A percentile compares a stretch with the other conserved stretches of the same genome.
Evolutionary conservation across 768 basidiomycete genomes (phyloP).

Genomic region (Naganishia randhawae): DNA sequence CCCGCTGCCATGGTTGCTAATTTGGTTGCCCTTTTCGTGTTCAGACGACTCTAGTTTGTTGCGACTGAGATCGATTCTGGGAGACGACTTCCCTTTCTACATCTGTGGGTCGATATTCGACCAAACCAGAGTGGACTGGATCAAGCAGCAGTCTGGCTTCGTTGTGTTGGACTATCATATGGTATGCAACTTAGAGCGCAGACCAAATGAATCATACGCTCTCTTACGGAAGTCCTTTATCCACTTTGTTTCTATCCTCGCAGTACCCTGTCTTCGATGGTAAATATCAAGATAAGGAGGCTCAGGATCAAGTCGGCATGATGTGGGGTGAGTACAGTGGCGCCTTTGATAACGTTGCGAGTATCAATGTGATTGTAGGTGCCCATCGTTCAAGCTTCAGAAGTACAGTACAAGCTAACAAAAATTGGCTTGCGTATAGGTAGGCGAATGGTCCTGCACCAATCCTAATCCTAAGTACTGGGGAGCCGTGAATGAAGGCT

Average conservation of each 20-base stretch:
- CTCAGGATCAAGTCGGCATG: constrained; percentile 7
- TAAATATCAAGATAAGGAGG: not conserved
- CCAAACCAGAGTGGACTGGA: constrained; percentile 9
- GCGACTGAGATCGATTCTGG: constrained; percentile 12
- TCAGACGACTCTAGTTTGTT: constrained; percentile 1
- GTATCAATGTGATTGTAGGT: constrained; percentile 19
- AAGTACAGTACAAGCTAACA: not conserved
- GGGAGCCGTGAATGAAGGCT: not conserved
- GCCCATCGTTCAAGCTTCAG: not conserved
- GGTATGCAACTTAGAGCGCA: not conserved
- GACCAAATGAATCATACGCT: too few species aligned
- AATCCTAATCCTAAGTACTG: constrained; percentile 3
- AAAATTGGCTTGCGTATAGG: not conserved
- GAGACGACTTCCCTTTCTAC: constrained; percentile 26
- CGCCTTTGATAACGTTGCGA: not conserved
- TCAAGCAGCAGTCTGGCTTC: constrained; percentile 13
- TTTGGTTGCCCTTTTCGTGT: not conserved
- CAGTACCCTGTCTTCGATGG: constrained; percentile 14
- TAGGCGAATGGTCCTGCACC: constrained; percentile 31
- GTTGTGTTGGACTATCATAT: constrained; percentile 10
- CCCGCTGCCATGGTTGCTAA: not conserved
- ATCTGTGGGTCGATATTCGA: constrained; percentile 19
- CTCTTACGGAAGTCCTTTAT: not conserved
- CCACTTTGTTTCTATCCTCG: not conserved
- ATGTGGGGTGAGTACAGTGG: not conserved